A percentile compares a stretch with the other conserved stretches of the same genome.
These are phyloP conservation scores for Globisporangium takayamanum DNA, from an alignment of 352 stramenopile genomes.

Conservation along the genomic window DNA sequence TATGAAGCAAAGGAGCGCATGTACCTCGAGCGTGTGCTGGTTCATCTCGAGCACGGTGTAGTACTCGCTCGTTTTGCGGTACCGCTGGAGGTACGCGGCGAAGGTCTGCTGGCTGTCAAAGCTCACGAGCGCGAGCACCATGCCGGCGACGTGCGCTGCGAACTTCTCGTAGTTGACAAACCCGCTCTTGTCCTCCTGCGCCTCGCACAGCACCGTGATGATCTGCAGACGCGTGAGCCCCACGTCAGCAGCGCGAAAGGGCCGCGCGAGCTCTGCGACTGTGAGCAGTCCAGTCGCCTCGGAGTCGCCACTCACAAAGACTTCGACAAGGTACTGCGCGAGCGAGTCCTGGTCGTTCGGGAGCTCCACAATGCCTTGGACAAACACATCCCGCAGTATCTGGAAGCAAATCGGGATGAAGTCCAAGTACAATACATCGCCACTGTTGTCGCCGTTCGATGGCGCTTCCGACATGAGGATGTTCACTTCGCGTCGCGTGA, in stretches of 20 bases:
- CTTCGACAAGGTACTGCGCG: constrained; percentile 62
- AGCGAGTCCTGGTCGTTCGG: constrained; percentile 62
- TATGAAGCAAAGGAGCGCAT: neutral
- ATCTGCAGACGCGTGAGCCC: constrained; percentile 76
- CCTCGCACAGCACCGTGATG: constrained; percentile 57
- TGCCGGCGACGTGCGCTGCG: constrained; percentile 48
- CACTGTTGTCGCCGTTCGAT: constrained; percentile 17
- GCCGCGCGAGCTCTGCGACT: constrained; percentile 46
- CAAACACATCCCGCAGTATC: constrained; percentile 43
- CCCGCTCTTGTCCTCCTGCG: constrained; percentile 67
- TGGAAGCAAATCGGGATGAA: constrained; percentile 62
- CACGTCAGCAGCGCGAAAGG: constrained; percentile 55
- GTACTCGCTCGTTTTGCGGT: constrained; percentile 71
- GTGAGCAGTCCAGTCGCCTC: constrained; percentile 59
- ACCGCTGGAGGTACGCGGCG: constrained; percentile 46
- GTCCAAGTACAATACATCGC: constrained; percentile 35
- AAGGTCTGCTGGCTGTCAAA: constrained; percentile 64
- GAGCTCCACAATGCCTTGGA: constrained; percentile 50
- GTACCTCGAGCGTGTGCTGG: constrained; percentile 70
- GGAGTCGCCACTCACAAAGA: constrained; percentile 62
- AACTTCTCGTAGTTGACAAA: constrained; percentile 78
- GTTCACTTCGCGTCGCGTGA: constrained; percentile 72
- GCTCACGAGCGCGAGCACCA: constrained; percentile 60
- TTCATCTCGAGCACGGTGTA: constrained; percentile 74
- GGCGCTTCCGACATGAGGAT: constrained; percentile 62